These are phyloP conservation scores for Aspergillus fischeri DNA, from an alignment of 2,329 filamentous ascomycete genomes.

Conservation along the genomic window DNA sequence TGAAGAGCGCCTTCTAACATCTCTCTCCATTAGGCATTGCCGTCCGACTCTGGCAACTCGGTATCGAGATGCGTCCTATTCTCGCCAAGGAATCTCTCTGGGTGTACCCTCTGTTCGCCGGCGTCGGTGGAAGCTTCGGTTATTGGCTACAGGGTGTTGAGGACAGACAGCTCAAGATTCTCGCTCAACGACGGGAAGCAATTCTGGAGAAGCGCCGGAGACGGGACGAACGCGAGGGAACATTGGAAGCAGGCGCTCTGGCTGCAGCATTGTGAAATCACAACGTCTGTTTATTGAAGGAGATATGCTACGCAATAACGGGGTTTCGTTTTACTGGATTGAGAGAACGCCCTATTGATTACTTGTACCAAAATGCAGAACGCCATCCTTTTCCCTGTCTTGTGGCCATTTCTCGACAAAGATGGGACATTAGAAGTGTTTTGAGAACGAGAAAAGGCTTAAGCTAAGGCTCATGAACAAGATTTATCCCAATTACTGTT, in stretches of 20 bases:
- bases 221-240: slow-evolving; percentile 63
- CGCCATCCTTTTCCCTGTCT: slow-evolving; percentile 10
- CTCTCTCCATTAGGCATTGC: slow-evolving; percentile 64
- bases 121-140: slow-evolving; percentile 83
- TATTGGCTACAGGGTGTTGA: slow-evolving; percentile 96
- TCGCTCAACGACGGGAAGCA: slow-evolving; percentile 72
- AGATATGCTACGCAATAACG: background rate
- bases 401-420: background rate
- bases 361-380: slow-evolving; percentile 32
- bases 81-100: slow-evolving; percentile 80
- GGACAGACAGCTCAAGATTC: slow-evolving; percentile 69
- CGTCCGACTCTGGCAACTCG: slow-evolving; percentile 92
- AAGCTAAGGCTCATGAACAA: background rate
- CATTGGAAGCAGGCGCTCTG: slow-evolving; percentile 31
- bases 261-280: slow-evolving; percentile 33
- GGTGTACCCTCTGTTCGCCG: slow-evolving; percentile 87
- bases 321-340: background rate
- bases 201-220: slow-evolving; percentile 87
- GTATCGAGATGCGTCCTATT: slow-evolving; percentile 96
- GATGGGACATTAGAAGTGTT: background rate
- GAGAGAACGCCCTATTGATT: slow-evolving; percentile 2
- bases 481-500: background rate
- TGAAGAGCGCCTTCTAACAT: background rate
- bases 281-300: background rate
- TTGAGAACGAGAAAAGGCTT: background rate